A percentile compares a stretch with the other conserved stretches of the same genome.
phyloP scores from a whole-genome alignment of 306 rosid genomes.

The Senna siamea region DNA sequence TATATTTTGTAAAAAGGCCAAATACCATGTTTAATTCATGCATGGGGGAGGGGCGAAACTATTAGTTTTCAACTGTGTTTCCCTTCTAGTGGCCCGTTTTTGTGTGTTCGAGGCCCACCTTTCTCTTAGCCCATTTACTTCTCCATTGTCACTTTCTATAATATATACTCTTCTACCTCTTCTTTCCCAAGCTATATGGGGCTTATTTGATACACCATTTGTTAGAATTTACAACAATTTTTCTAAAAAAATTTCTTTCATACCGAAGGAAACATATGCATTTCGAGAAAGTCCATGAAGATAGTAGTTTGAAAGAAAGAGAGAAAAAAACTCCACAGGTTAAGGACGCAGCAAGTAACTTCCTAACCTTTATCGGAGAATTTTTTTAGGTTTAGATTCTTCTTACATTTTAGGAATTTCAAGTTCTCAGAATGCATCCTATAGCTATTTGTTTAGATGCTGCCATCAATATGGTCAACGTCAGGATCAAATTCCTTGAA shows the following conservation, averaged over 20 bases:
- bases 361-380: slow-evolving; percentile 90
- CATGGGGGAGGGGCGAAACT: no score
- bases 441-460: slow-evolving; percentile 81
- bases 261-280: background rate
- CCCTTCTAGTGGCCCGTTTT: no score
- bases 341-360: slow-evolving; percentile 88
- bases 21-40: no score
- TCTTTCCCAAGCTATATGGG: no score
- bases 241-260: slow-evolving; percentile 17
- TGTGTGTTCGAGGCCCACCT: no score
- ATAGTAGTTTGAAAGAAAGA: background rate
- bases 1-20: no score
- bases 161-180: no score
- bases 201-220: no score
- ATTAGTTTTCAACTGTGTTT: no score
- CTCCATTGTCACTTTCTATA: no score
- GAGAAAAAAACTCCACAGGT: slow-evolving; percentile 59
- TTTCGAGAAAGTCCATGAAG: background rate
- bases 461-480: slow-evolving; percentile 89
- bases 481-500: slow-evolving; percentile 85
- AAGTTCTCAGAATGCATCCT: slow-evolving; percentile 75
- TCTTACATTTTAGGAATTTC: slow-evolving; percentile 88
- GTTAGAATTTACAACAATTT: no score
- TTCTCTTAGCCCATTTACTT: no score
- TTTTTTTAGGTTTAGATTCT: slow-evolving; percentile 84